Evolutionary conservation across 2,329 filamentous ascomycete genomes (phyloP).

Genomic region (Botrytis medusae): DNA sequence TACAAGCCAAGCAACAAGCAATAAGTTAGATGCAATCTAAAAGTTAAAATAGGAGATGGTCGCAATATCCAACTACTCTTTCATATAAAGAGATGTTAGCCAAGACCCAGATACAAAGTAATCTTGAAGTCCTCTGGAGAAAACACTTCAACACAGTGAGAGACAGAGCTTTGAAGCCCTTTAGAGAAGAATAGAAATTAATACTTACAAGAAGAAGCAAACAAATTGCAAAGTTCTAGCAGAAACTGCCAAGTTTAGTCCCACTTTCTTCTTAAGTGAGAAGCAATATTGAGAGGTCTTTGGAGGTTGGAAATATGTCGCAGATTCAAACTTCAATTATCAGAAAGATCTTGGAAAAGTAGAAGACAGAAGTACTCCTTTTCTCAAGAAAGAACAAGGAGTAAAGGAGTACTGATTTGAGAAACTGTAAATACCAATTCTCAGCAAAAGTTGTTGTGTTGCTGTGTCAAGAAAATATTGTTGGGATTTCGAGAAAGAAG

Average conservation of each 20-base stretch:
- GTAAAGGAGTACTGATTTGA: neutral
- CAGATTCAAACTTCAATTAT: neutral
- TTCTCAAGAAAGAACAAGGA: neutral
- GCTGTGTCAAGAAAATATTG: neutral
- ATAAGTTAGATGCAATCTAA: neutral
- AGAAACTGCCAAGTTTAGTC: neutral
- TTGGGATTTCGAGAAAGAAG: neutral
- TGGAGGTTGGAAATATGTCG: neutral
- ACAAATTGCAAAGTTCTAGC: rapidly evolving
- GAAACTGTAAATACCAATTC: neutral
- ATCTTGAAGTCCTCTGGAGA: too few species aligned
- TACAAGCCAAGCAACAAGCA: neutral
- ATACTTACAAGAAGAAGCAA: neutral
- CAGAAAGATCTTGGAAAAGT: neutral
- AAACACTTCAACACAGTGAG: neutral
- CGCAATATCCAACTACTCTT: too few species aligned
- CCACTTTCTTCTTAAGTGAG: neutral
- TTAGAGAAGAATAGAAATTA: too few species aligned
- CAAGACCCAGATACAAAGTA: neutral
- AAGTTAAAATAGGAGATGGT: neutral
- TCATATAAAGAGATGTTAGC: neutral
- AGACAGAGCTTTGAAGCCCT: neutral
- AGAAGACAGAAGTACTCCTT: neutral
- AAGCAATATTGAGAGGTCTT: neutral
- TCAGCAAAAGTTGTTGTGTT: neutral